These are phyloP conservation scores for Xylariaceae sp. DNA, from an alignment of 2,329 filamentous ascomycete genomes.

Conservation along the genomic window DNA sequence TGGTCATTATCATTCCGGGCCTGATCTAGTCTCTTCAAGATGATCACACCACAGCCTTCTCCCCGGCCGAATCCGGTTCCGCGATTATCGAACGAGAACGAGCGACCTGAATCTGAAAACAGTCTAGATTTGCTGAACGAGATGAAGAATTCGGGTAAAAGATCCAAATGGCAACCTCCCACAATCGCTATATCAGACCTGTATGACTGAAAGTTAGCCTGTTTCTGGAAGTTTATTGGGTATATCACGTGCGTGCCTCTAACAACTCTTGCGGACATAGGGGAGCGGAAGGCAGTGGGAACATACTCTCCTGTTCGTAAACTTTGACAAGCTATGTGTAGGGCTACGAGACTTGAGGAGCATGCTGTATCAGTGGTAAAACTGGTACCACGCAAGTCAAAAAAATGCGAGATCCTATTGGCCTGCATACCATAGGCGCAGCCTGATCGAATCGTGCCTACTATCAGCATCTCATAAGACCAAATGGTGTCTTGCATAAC, in stretches of 20 bases:
- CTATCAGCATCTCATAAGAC: background rate
- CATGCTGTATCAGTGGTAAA: slow-evolving; percentile 53
- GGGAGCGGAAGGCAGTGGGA: no score
- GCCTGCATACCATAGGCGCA: slow-evolving; percentile 52
- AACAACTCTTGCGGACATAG: no score
- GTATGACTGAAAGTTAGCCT: no score
- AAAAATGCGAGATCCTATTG: slow-evolving; percentile 55
- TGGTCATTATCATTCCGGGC: slow-evolving; percentile 55
- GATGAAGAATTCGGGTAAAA: slow-evolving; percentile 46
- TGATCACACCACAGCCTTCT: slow-evolving; percentile 54
- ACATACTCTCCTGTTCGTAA: slow-evolving; percentile 42
- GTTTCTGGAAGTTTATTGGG: no score
- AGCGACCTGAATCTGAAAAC: slow-evolving; percentile 51
- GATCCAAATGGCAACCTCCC: slow-evolving; percentile 46
- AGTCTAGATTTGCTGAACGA: slow-evolving; percentile 45
- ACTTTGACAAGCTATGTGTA: slow-evolving; percentile 50
- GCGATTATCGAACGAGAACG: slow-evolving; percentile 48
- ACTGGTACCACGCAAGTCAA: slow-evolving; percentile 52
- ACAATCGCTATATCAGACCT: slow-evolving; percentile 43
- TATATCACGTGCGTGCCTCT: no score
- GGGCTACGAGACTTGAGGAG: slow-evolving; percentile 48
- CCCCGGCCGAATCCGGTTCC: slow-evolving; percentile 61
- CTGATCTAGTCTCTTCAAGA: slow-evolving; percentile 56
- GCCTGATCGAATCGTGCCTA: slow-evolving; percentile 30
- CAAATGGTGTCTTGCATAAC: background rate